Percentiles rank a stretch among this genome's conserved stretches.
Evolutionary conservation across 805 yeast species (phyloP).

Genomic region (Lachancea fermentati): DNA sequence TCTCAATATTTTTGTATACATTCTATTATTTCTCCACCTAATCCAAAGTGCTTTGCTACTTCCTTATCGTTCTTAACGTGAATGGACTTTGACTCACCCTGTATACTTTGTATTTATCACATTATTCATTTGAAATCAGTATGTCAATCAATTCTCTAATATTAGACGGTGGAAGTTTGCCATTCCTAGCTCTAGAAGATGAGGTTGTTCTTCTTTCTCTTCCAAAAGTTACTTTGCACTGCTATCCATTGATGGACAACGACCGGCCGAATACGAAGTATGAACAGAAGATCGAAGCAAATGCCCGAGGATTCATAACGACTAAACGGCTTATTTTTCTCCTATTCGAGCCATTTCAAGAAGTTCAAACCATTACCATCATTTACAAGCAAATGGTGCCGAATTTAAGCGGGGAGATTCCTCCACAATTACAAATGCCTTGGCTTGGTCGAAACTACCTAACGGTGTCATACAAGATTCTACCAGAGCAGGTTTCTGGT

Average conservation of each 20-base stretch:
- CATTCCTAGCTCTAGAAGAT: conserved; percentile 4
- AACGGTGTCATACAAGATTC: conserved; percentile 3
- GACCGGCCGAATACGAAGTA: background rate
- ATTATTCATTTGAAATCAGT: too few species aligned
- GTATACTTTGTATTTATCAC: too few species aligned
- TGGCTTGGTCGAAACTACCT: conserved; percentile 10
- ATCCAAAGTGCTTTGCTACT: too few species aligned
- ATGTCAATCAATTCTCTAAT: conserved; percentile 7
- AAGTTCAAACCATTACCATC: background rate
- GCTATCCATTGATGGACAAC: background rate
- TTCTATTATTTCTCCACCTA: too few species aligned
- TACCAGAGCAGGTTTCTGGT: conserved; percentile 4
- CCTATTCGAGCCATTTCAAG: background rate
- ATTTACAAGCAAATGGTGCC: conserved; percentile 2
- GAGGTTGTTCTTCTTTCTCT: background rate
- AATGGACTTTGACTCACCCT: too few species aligned
- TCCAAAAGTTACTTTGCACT: background rate
- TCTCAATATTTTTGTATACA: too few species aligned
- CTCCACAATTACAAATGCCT: conserved; percentile 7
- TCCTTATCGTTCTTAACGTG: too few species aligned
- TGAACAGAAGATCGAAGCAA: conserved; percentile 1
- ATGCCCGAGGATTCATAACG: conserved; percentile 4
- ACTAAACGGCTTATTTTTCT: conserved; percentile 3
- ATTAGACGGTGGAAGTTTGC: background rate
- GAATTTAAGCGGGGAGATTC: background rate